Evolutionary conservation across 2,329 filamentous ascomycete species (phyloP), one percentile per base, ranked within the genome.

Genomic region (Cryphonectria carpinicola): DNA sequence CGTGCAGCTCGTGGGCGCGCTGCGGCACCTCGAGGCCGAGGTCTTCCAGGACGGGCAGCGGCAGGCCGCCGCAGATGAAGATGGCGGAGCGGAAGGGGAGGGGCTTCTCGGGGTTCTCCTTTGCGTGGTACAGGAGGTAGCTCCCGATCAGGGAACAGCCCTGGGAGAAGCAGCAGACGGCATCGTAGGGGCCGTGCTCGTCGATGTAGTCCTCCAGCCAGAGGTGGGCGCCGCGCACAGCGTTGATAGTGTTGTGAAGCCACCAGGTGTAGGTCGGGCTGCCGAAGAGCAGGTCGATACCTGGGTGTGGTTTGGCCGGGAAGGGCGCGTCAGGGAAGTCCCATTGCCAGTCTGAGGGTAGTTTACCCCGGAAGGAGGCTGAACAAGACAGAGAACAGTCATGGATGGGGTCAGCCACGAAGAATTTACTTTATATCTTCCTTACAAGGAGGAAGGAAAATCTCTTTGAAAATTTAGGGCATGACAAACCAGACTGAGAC

Each of bases 51-150:
- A 76, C 76, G 6, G 73, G 70, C 41, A 83, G 76, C 14, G 81
- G 78, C 54, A 84, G 61, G 11, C 78, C 78, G 46, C 82, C 82
- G 71, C 81, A 81, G 56, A 83, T 75, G 73, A 84, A 83, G 43
- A 83, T 74, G 66, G 79, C 82, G 6, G 80, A 81, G 35, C 75
- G 75, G 74, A 84, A 83, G 0, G 81, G 80, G 11, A 79, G 74
- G 6, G 76, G 74, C 4, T 74, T 69, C 11, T 74, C 71, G n/a
- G 77, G 74, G 14, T 74, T 72, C 71, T 81, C 80, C 72, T 77
- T 79, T 66, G 78, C 76, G 43, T 80, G 79, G 74, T 80, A 80
- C 32, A 84, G 73, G 22, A 84, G 76, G 73, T 81, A 84, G 76
- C 78, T 82, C 35, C 78, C 77, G 32, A 81, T 75, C 3, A 84